Conservation (phyloP, 148 eudicot species). For the Chenopodium berlandieri region DNA sequence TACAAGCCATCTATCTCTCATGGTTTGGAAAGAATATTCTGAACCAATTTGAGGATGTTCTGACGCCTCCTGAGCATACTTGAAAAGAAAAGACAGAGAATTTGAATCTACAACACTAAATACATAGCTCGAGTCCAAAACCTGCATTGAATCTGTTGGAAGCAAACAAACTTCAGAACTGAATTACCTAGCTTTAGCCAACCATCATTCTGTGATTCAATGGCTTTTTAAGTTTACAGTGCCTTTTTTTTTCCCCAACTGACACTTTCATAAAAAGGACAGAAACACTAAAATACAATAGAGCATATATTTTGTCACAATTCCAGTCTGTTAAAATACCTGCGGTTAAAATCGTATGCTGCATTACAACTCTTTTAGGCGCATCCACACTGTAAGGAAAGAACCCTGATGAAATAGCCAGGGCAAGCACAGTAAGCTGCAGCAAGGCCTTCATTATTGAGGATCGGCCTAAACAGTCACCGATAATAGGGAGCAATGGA, state of each 20-base stretch:
- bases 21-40: conserved; percentile 42
- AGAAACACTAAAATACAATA: neutral
- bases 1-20: conserved; percentile 78
- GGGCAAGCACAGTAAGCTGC: conserved; percentile 65
- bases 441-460: conserved; percentile 62
- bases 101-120: conserved; percentile 86
- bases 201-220: neutral
- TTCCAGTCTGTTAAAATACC: conserved; percentile 43
- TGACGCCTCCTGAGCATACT: conserved; percentile 73
- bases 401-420: conserved; percentile 83
- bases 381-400: conserved; percentile 91
- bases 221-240: neutral
- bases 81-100: conserved; percentile 73
- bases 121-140: conserved; percentile 68
- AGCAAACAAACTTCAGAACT: conserved; percentile 16
- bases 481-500: conserved; percentile 76
- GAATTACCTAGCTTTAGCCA: conserved; percentile 5
- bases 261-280: neutral
- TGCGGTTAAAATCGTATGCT: conserved; percentile 69
- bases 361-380: conserved; percentile 83
- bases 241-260: neutral
- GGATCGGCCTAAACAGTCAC: conserved; percentile 76
- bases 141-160: conserved; percentile 56
- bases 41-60: conserved; percentile 49
- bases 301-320: neutral